Evolutionary conservation across 805 yeast species (phyloP).

Genomic region (Priceomyces haplophilus): DNA sequence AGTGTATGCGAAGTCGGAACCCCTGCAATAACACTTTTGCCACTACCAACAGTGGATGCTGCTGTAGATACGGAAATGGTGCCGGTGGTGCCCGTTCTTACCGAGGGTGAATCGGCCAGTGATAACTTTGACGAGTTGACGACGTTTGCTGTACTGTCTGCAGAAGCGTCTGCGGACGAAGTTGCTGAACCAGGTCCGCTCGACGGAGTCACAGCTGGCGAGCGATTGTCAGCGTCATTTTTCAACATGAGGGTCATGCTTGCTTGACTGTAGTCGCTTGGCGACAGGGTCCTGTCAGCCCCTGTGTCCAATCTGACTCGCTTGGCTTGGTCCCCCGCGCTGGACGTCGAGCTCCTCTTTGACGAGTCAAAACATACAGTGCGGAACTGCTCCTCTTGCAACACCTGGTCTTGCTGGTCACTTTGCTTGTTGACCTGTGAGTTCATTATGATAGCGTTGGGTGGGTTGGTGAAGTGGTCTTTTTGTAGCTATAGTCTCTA

Average conservation of each 20-base stretch:
- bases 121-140: neutral
- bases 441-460: slow-evolving; percentile 22
- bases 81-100: neutral
- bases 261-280: slow-evolving; percentile 1
- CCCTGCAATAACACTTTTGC: slow-evolving; percentile 2
- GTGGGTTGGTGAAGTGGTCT: too few species aligned
- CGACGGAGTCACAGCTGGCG: neutral
- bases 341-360: slow-evolving; percentile 6
- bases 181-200: neutral
- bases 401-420: slow-evolving; percentile 31
- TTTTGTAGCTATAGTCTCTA: neutral
- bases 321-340: slow-evolving; percentile 16
- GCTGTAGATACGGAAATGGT: neutral
- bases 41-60: neutral
- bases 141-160: neutral
- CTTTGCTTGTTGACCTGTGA: slow-evolving; percentile 30
- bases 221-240: slow-evolving; percentile 2
- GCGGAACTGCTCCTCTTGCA: slow-evolving; percentile 30
- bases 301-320: slow-evolving; percentile 19
- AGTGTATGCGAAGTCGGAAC: slow-evolving; percentile 9
- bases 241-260: slow-evolving; percentile 6
- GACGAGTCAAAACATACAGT: slow-evolving; percentile 30
- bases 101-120: neutral
- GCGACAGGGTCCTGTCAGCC: neutral
- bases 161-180: neutral